Evolutionary conservation across 352 stramenopile species (phyloP).

Genomic region (Thraustochytrium sp.): DNA sequence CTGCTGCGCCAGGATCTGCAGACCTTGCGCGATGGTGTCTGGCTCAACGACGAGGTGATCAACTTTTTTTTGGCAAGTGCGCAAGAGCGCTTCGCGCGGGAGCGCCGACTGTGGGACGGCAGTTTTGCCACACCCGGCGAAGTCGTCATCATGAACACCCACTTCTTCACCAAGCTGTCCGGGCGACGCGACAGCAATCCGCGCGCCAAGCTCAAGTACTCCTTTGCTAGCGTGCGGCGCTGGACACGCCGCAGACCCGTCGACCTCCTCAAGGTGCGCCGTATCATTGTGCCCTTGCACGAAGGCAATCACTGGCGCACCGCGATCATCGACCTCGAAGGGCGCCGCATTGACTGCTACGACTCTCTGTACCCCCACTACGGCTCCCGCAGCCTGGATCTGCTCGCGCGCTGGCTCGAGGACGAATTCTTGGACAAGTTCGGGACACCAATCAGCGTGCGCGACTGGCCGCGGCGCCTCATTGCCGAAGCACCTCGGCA

Average conservation of each 20-base stretch:
- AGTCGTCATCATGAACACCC: background rate
- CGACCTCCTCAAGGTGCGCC: background rate
- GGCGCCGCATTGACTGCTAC: background rate
- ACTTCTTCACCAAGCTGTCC: constrained; percentile 19
- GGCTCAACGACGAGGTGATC: constrained; percentile 39
- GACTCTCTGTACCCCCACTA: background rate
- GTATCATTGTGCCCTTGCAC: constrained; percentile 16
- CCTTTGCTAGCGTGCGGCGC: background rate
- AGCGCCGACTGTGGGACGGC: background rate
- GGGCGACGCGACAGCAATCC: background rate
- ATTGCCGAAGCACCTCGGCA: background rate
- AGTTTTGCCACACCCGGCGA: background rate
- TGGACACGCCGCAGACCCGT: background rate
- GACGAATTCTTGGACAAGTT: background rate
- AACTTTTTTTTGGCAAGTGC: background rate
- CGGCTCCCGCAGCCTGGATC: background rate
- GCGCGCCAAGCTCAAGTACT: background rate
- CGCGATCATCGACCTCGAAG: background rate
- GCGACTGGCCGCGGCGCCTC: background rate
- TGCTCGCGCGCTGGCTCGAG: background rate
- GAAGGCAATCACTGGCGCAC: background rate
- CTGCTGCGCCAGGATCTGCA: background rate
- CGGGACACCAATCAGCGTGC: background rate
- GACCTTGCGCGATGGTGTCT: background rate
- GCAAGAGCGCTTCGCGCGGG: background rate